A percentile compares a stretch with the other conserved stretches of the same genome.
Conservation (phyloP, 768 basidiomycete species). For the Grammothele lineata region DNA sequence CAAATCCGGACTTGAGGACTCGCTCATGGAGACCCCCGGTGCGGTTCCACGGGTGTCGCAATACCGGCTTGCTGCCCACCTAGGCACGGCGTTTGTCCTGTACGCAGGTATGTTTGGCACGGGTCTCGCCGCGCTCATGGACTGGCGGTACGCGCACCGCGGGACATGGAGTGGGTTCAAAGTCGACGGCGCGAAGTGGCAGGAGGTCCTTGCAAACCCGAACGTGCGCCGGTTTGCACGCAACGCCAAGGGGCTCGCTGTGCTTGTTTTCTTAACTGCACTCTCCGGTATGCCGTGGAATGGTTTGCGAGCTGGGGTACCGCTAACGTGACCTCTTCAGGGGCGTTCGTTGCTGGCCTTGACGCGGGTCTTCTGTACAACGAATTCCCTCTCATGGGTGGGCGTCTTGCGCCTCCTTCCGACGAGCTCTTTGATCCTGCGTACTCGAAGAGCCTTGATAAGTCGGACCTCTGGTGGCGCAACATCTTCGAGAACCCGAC, state of each 20-base stretch:
- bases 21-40: conserved; percentile 72
- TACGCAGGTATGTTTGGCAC: conserved; percentile 90
- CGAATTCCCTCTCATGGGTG: conserved; percentile 97
- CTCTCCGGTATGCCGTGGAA: conserved; percentile 63
- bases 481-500: conserved; percentile 97
- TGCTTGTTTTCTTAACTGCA: conserved; percentile 85
- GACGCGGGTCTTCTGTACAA: conserved; percentile 98
- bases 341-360: conserved; percentile 96
- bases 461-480: conserved; percentile 88
- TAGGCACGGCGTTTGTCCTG: conserved; percentile 87
- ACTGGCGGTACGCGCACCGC: conserved; percentile 66
- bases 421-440: conserved; percentile 76
- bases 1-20: conserved; percentile 87
- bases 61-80: conserved; percentile 92
- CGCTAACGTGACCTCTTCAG: conserved; percentile 35
- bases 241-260: conserved; percentile 59
- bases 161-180: conserved; percentile 56
- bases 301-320: background rate
- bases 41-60: conserved; percentile 94
- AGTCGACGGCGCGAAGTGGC: conserved; percentile 34
- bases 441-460: conserved; percentile 68
- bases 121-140: conserved; percentile 70
- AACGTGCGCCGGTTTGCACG: conserved; percentile 54
- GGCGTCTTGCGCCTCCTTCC: conserved; percentile 71
- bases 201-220: conserved; percentile 50